Evolutionary conservation across 2,329 filamentous ascomycete genomes (phyloP).

Genomic region (Falciphora oryzae): DNA sequence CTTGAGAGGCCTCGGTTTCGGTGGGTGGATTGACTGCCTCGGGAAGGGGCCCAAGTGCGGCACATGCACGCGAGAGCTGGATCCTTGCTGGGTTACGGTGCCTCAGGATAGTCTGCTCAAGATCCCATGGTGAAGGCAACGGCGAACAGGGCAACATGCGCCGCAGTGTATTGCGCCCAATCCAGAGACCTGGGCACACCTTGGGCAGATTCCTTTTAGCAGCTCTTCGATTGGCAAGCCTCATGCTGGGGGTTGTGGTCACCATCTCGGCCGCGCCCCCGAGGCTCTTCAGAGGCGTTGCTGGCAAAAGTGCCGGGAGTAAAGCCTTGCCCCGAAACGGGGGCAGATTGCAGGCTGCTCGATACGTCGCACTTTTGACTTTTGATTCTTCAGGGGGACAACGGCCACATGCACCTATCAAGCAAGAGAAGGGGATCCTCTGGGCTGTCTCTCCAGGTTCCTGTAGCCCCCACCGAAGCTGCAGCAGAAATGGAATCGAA

Average conservation of each 20-base stretch:
- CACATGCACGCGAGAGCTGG: not conserved
- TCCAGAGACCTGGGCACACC: no score
- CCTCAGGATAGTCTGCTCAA: not conserved
- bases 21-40: not conserved
- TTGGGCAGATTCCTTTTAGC: not conserved
- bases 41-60: not conserved
- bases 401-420: not conserved
- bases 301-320: not conserved
- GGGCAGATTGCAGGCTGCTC: not conserved
- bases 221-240: not conserved
- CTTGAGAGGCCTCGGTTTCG: not conserved
- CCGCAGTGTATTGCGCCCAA: no score
- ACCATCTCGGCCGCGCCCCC: not conserved
- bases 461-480: not conserved
- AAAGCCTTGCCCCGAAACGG: conserved; percentile 1
- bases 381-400: not conserved
- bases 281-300: not conserved
- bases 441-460: not conserved
- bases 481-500: not conserved
- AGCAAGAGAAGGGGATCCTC: not conserved
- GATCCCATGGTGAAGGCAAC: no score
- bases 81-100: not conserved
- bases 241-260: no score
- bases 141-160: no score
- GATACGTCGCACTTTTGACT: not conserved